Percentiles rank a stretch among this genome's conserved stretches.
phyloP scores from a whole-genome alignment of 768 basidiomycete species.

The Leccinum fibrillosum region DNA sequence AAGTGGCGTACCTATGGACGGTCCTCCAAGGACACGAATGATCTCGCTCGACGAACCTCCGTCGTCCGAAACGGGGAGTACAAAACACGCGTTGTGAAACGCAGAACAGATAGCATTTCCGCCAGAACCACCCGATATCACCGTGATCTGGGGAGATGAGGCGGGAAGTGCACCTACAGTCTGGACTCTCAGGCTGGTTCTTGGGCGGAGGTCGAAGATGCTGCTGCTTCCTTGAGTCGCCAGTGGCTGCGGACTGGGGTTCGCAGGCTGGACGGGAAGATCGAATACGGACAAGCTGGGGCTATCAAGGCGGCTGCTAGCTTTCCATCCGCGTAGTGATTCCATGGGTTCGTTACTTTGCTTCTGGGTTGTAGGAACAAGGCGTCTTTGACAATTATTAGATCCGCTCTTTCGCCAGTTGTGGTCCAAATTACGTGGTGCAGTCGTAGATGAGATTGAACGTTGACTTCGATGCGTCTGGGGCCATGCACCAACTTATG shows the following conservation, averaged over 20 bases:
- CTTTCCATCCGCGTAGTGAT: conserved; percentile 7
- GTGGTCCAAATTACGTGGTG: neutral
- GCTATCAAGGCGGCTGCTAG: conserved; percentile 33
- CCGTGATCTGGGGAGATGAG: conserved; percentile 48
- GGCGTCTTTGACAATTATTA: neutral
- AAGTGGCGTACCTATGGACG: conserved; percentile 63
- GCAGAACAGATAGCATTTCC: conserved; percentile 89
- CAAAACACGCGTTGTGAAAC: conserved; percentile 74
- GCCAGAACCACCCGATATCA: conserved; percentile 93
- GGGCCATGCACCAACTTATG: no score
- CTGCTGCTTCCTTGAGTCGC: conserved; percentile 10
- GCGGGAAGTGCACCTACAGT: conserved; percentile 3
- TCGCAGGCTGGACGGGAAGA: conserved; percentile 48
- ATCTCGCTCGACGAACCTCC: conserved; percentile 96
- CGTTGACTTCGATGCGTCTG: neutral
- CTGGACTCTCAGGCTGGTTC: neutral
- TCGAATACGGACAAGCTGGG: conserved; percentile 77
- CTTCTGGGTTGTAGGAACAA: neutral
- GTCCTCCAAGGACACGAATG: conserved; percentile 84
- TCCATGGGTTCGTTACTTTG: conserved; percentile 11
- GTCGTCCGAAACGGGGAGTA: conserved; percentile 92
- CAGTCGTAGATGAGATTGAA: neutral
- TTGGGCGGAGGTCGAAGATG: conserved; percentile 2
- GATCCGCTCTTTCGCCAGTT: neutral
- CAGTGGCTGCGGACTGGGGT: conserved; percentile 18